A percentile compares a stretch with the other conserved stretches of the same genome.
These are phyloP conservation scores for Schwanniomyces pseudopolymorphus DNA, from an alignment of 805 yeast species.

Conservation along the genomic window DNA sequence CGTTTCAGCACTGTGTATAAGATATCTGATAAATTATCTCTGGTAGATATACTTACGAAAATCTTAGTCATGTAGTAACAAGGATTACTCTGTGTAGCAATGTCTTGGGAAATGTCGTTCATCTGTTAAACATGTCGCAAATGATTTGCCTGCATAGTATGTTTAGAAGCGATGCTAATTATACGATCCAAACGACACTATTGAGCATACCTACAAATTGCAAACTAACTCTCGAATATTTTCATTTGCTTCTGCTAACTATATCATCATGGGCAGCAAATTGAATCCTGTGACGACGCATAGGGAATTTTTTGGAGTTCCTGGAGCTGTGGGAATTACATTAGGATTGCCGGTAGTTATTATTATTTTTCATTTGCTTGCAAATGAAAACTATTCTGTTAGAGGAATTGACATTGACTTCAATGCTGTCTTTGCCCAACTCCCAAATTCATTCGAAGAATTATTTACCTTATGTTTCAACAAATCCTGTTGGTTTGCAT, in stretches of 20 bases:
- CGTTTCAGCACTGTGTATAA: not conserved
- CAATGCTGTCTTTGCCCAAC: constrained; percentile 31
- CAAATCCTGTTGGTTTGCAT: constrained; percentile 57
- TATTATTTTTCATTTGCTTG: constrained; percentile 55
- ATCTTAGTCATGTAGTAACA: too few relatives aligned
- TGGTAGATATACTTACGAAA: too few relatives aligned
- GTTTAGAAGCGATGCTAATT: not conserved
- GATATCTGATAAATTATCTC: too few relatives aligned
- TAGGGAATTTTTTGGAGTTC: constrained; percentile 74
- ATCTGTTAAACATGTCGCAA: not conserved
- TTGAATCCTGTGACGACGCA: constrained; percentile 73
- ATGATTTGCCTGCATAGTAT: not conserved
- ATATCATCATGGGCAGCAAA: constrained; percentile 5
- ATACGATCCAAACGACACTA: not conserved
- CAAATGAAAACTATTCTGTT: constrained; percentile 59
- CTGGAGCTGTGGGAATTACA: constrained; percentile 70
- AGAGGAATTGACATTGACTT: constrained; percentile 48
- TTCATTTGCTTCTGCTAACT: not conserved
- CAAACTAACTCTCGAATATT: not conserved
- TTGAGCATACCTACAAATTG: not conserved
- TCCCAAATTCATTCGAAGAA: constrained; percentile 24
- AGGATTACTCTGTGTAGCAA: not conserved
- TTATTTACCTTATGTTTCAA: constrained; percentile 40
- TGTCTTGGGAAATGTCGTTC: not conserved
- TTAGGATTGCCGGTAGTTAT: constrained; percentile 66